phyloP scores from a whole-genome alignment of 2,329 filamentous ascomycete genomes.

The Pyrenochaeta sp. region DNA sequence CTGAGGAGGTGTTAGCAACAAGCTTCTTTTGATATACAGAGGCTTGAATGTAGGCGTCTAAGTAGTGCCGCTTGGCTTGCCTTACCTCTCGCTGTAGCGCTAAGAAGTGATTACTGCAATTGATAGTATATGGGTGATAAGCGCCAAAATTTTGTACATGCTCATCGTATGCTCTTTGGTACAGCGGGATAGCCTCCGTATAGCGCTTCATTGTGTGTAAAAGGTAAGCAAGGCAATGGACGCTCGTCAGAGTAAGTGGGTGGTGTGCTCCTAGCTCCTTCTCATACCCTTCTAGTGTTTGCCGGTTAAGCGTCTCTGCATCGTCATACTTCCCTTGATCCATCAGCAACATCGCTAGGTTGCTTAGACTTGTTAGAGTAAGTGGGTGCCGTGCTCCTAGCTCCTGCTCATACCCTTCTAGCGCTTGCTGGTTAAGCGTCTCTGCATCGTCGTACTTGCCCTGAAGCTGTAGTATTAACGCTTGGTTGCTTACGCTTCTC shows the following conservation, averaged over 20 bases:
- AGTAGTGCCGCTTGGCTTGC: no score
- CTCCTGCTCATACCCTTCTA: neutral
- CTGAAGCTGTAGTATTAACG: no score
- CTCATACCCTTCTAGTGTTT: slow-evolving; percentile 9
- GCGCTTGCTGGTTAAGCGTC: no score
- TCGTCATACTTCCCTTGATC: slow-evolving; percentile 11
- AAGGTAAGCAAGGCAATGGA: slow-evolving; percentile 11
- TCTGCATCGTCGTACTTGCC: no score
- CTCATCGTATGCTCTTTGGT: slow-evolving; percentile 3
- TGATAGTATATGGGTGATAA: slow-evolving; percentile 1
- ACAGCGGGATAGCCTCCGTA: slow-evolving; percentile 7
- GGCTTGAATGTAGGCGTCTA: no score
- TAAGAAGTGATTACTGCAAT: no score
- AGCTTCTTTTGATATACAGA: no score
- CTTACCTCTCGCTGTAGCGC: no score
- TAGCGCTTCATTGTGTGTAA: slow-evolving; percentile 4
- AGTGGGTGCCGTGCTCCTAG: neutral
- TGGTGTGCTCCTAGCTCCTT: slow-evolving; percentile 8
- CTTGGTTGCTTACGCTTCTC: no score
- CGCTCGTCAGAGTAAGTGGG: neutral
- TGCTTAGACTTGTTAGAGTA: slow-evolving; percentile 9
- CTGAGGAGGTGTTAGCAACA: no score
- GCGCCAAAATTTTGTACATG: slow-evolving; percentile 5
- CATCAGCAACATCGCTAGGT: slow-evolving; percentile 5
- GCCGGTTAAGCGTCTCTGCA: slow-evolving; percentile 5